A percentile compares a stretch with the other conserved stretches of the same genome.
Evolutionary conservation across 2,329 filamentous ascomycete genomes (phyloP).

Genomic region (Phaeosphaeriaceae sp.): DNA sequence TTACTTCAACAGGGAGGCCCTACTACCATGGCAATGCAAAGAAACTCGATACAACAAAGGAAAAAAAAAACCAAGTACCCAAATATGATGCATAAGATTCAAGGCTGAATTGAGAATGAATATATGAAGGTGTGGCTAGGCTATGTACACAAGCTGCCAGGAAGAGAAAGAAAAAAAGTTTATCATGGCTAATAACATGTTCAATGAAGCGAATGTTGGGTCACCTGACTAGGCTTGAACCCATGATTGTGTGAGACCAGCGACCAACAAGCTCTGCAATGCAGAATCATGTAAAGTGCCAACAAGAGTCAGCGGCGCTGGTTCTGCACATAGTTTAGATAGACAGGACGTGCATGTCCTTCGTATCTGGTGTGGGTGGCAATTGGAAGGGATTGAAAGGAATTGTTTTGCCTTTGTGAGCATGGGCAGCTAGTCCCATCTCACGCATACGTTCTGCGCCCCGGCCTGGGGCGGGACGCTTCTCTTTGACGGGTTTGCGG

Average conservation of each 20-base stretch:
- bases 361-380: slow-evolving; percentile 33
- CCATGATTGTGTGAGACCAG: slow-evolving; percentile 35
- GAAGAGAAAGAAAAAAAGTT: slow-evolving; percentile 15
- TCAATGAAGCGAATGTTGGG: slow-evolving; percentile 18
- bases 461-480: slow-evolving; percentile 73
- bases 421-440: slow-evolving; percentile 84
- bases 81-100: not conserved
- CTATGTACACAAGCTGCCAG: slow-evolving; percentile 31
- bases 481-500: slow-evolving; percentile 76
- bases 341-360: slow-evolving; percentile 55
- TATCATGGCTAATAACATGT: slow-evolving; percentile 14
- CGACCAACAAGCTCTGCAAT: slow-evolving; percentile 45
- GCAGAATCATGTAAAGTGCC: slow-evolving; percentile 40
- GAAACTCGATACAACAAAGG: slow-evolving; percentile 9
- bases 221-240: slow-evolving; percentile 9
- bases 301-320: slow-evolving; percentile 45
- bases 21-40: slow-evolving; percentile 9
- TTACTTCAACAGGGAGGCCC: slow-evolving; percentile 14
- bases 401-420: slow-evolving; percentile 61
- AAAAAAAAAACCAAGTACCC: not conserved
- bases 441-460: slow-evolving; percentile 94
- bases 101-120: slow-evolving; percentile 1
- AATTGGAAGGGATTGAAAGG: slow-evolving; percentile 36
- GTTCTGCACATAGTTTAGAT: slow-evolving; percentile 43
- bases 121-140: slow-evolving; percentile 8